phyloP scores from a whole-genome alignment of 1,284 basidiomycete species.

The Pterulicium gracile region DNA sequence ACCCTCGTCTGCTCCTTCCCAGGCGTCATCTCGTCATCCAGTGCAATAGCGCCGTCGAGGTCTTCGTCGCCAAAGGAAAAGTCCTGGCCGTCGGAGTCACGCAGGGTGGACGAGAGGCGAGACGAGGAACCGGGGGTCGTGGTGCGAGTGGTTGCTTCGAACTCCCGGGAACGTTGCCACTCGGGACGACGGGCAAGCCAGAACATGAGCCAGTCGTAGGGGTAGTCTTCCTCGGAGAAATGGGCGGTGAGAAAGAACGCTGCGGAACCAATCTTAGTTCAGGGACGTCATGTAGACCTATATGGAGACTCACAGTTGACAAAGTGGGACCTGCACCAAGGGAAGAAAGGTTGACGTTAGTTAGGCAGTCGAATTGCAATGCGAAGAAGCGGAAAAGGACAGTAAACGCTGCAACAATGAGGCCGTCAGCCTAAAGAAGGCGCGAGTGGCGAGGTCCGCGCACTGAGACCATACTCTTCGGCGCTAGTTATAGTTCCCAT shows the following conservation, averaged over 20 bases:
- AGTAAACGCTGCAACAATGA: no score
- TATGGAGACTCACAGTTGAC: slow-evolving; percentile 56
- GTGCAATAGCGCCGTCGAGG: slow-evolving; percentile 11
- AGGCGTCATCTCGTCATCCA: slow-evolving; percentile 36
- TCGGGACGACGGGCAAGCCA: slow-evolving; percentile 72
- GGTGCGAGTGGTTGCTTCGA: slow-evolving; percentile 71
- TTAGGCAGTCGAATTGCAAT: not conserved
- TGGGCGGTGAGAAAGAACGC: slow-evolving; percentile 81
- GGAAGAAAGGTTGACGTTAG: slow-evolving; percentile 11
- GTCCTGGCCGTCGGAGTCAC: slow-evolving; percentile 50
- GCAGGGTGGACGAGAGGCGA: slow-evolving; percentile 41
- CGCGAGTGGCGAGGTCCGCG: no score
- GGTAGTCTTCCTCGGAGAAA: slow-evolving; percentile 77
- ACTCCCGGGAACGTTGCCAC: slow-evolving; percentile 76
- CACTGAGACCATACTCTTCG: no score
- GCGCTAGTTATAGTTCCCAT: no score
- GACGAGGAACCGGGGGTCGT: slow-evolving; percentile 38
- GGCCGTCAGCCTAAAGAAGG: no score
- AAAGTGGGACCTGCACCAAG: slow-evolving; percentile 52
- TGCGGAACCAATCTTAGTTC: slow-evolving; percentile 19
- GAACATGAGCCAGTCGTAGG: slow-evolving; percentile 76
- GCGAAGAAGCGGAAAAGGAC: no score
- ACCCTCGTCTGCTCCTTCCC: slow-evolving; percentile 67
- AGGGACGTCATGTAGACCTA: slow-evolving; percentile 7
- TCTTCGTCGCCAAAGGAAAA: slow-evolving; percentile 24